Base-by-base conservation (phyloP, 2,329 filamentous ascomycete species). In the Aplosporella prunicola region DNA sequence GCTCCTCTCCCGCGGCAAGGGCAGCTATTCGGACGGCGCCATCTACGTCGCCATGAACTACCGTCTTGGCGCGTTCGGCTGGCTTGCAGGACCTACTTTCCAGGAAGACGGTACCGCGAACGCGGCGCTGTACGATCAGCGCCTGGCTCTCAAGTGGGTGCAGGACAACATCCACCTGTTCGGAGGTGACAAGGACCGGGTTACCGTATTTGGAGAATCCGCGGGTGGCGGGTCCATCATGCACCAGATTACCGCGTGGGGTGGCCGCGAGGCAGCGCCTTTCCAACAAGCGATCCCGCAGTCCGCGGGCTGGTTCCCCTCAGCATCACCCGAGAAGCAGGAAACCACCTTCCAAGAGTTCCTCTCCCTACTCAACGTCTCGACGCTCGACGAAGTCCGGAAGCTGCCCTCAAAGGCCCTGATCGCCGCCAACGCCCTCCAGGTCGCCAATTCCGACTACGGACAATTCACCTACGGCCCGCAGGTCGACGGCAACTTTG, bases 21-120 rank as follows among this genome's bases (percentile, higher is more conserved):
- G 20, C 3, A 20, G 51, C 16, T 50, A 51, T 5, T 49, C 49
- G 2, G 49, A 59, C 10, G 39, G 37, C 11, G 51, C 71, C 6
- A 60, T 72, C 15, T 66, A 61, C 43, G 68, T 72, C 5, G 50
- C 63, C 3, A 30, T 68, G n/a, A 70, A 71, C 47, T 71, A 69
- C 45, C 55, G 66, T 11, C 52, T 69, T 0, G 67, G 67, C 15
- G 57, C 56, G 8, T 44, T 60, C 26, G 60, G 60, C 13, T 62
- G 49, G 42, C 43, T 45, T 22, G 44, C 51, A 8, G 60, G 60
- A 1, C 55, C 58, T 3, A 51, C 50, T 1, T 58, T 49, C 37
- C 50, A 57, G 27, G 50, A 58, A 32, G 57, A 55, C 16, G 58
- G 56, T 20, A 45, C 48, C 1, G 47, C 49, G 29, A 63, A 63